phyloP scores from a whole-genome alignment of 345 rosid genomes.

The Gossypium anomalum region DNA sequence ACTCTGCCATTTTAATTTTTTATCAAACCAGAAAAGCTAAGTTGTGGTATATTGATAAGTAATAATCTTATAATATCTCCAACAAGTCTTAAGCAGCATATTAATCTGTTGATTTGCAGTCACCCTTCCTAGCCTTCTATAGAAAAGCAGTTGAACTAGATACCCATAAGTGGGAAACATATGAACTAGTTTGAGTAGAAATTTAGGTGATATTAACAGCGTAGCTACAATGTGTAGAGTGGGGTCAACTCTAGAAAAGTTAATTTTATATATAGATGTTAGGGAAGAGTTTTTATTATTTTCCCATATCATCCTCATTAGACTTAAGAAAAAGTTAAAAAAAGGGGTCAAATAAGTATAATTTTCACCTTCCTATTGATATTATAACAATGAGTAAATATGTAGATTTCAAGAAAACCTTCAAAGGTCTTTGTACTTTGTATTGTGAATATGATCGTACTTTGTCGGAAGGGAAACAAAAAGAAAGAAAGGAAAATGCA shows the following conservation, averaged over 20 bases:
- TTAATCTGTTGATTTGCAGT: not conserved
- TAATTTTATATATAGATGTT: not conserved
- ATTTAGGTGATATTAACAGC: not conserved
- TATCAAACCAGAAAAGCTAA: not conserved
- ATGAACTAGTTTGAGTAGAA: slow-evolving; percentile 4
- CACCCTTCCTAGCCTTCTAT: not conserved
- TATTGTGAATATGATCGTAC: not conserved
- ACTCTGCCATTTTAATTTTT: not conserved
- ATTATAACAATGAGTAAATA: too few relatives aligned
- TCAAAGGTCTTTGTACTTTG: not conserved
- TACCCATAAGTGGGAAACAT: not conserved
- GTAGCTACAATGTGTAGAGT: not conserved
- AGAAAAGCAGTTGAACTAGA: not conserved
- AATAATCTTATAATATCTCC: not conserved
- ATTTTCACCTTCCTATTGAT: too few relatives aligned
- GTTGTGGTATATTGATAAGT: not conserved
- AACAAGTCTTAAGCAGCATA: not conserved
- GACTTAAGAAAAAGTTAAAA: too few relatives aligned
- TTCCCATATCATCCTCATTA: too few relatives aligned
- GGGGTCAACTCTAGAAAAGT: not conserved
- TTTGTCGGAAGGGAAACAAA: not conserved
- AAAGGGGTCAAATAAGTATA: too few relatives aligned
- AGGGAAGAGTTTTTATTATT: too few relatives aligned
- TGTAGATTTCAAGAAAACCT: not conserved
- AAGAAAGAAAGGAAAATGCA: not conserved